A percentile compares a stretch with the other conserved stretches of the same genome.
Conservation (phyloP, 768 basidiomycete genomes). For the Termitomyces sp. region DNA sequence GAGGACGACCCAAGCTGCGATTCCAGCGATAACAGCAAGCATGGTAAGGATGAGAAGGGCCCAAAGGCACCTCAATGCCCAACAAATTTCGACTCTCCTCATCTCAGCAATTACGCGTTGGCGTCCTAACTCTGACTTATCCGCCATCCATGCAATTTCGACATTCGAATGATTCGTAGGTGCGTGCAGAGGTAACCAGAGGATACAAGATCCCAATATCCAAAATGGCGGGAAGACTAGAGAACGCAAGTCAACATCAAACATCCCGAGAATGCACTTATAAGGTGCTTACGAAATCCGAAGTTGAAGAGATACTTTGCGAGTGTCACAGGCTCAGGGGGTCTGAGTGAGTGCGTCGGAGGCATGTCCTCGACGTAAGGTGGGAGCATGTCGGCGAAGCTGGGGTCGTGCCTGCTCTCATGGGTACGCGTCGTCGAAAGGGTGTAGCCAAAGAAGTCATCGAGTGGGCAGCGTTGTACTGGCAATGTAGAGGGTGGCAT, state of each 20-base stretch:
- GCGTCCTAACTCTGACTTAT: conserved; percentile 51
- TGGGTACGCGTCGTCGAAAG: conserved; percentile 30
- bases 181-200: conserved; percentile 49
- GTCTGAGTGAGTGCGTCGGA: conserved; percentile 31
- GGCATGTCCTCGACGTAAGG: conserved; percentile 44
- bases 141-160: conserved; percentile 48
- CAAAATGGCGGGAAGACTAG: conserved; percentile 63
- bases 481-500: conserved; percentile 15
- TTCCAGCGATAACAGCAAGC: conserved; percentile 28
- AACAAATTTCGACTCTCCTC: conserved; percentile 49
- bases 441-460: conserved; percentile 36
- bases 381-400: conserved; percentile 33
- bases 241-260: conserved; percentile 3
- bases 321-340: conserved; percentile 48
- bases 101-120: conserved; percentile 43
- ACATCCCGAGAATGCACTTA: not conserved
- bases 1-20: conserved; percentile 31
- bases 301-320: conserved; percentile 63
- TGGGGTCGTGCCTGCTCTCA: conserved; percentile 40
- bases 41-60: conserved; percentile 48
- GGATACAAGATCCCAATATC: conserved; percentile 55
- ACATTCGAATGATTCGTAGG: conserved; percentile 26
- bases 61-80: conserved; percentile 53
- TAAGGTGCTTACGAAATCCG: conserved; percentile 49
- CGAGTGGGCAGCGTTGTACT: conserved; percentile 22